A percentile compares a stretch with the other conserved stretches of the same genome.
Conservation (phyloP, 345 rosid species). For the Eucalyptus pauciflora region DNA sequence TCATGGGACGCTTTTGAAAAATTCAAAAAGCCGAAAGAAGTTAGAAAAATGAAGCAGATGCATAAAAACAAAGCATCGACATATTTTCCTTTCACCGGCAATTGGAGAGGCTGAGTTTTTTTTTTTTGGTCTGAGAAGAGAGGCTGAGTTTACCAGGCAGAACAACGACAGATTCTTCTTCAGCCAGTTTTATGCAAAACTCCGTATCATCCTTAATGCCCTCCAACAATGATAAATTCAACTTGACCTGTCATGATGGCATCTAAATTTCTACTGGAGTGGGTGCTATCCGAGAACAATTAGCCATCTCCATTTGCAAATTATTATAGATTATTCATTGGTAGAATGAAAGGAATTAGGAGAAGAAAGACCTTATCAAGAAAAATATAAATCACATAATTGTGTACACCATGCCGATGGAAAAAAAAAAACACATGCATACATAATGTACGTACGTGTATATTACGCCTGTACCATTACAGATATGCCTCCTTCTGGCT, state of each 20-base stretch:
- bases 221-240: slow-evolving; percentile 43
- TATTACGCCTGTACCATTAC: too few relatives aligned
- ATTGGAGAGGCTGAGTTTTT: neutral
- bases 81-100: neutral
- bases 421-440: too few relatives aligned
- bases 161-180: slow-evolving; percentile 59
- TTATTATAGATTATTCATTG: too few relatives aligned
- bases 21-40: neutral
- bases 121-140: too few relatives aligned
- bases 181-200: slow-evolving; percentile 52
- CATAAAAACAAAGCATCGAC: neutral
- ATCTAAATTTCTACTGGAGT: neutral
- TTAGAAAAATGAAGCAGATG: neutral
- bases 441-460: too few relatives aligned
- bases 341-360: too few relatives aligned
- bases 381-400: neutral
- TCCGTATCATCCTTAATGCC: slow-evolving; percentile 57
- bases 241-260: slow-evolving; percentile 27
- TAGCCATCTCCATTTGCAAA: too few relatives aligned
- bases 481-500: too few relatives aligned
- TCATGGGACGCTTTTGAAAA: neutral
- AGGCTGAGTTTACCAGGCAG: slow-evolving; percentile 39
- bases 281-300: too few relatives aligned
- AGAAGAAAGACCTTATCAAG: too few relatives aligned
- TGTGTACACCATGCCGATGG: too few relatives aligned